Evolutionary conservation across 129 eudicot genomes (phyloP), one percentile per base, ranked within the genome.

Genomic region (Tagetes patula): DNA sequence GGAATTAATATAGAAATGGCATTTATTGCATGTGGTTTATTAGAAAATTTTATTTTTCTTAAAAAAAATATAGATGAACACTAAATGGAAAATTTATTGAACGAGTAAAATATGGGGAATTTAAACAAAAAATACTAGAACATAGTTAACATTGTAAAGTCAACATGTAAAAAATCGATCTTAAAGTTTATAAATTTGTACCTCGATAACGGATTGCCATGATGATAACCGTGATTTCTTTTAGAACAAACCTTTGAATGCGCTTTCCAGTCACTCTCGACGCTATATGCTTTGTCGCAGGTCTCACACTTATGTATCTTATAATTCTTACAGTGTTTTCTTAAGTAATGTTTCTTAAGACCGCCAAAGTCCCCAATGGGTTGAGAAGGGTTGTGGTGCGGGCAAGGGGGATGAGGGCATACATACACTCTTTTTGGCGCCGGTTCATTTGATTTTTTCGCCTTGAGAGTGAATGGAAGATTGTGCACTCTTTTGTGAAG

Each of bases 291-390:
- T 73, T 79, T 84, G 9, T 72, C 14, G 66, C 92, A 87, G 9
- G 70, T 79, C 41, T 79, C 79, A 34, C 92, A 84, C 47, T 84
- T 82, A 70, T 79, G 67, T 32, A 82, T 86, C 72, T 79, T 87
- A 20, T 77, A 47, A 39, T 75, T 20, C 27, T 20, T 64, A 75
- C 71, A 76, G 63, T 87, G 92, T 76, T 82, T 87, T 34, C 92
- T 71, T 58, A 79, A 64, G 11, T 82, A 84, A 52, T 87, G 92
- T 62, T 87, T 87, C 47, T 79, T 87, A 14, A 87, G 84, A 32
- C 89, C 92, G 5, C 84, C 92, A 8, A 84, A 83, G 66, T 87
- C 92, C 1, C 92, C 85, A 1, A 84, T 53, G 8, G 88, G 87
- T 8, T 71, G 83, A 47, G 82, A 74, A 14, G 73, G 87, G 37